These are phyloP conservation scores for Leucosporidium yakuticum DNA, from an alignment of 768 basidiomycete species.

Conservation along the genomic window DNA sequence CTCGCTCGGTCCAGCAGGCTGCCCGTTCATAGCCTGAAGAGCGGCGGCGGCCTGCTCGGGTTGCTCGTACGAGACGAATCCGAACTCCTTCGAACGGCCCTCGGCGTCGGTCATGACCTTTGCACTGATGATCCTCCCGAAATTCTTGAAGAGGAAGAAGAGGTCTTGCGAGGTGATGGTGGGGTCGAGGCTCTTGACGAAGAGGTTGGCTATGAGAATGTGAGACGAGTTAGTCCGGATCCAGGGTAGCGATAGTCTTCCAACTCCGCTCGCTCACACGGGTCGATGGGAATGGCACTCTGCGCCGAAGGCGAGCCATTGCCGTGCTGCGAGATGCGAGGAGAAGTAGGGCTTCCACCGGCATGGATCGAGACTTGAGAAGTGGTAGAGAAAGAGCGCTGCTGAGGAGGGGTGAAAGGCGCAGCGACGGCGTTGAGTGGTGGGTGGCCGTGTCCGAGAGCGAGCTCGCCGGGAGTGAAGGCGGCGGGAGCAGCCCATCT, in stretches of 20 bases:
- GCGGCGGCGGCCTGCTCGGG: slow-evolving; percentile 75
- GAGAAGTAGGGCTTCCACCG: no score
- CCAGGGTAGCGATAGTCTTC: neutral
- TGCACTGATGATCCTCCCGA: slow-evolving; percentile 86
- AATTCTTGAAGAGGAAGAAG: slow-evolving; percentile 67
- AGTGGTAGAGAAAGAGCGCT: slow-evolving; percentile 8
- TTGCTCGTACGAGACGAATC: slow-evolving; percentile 79
- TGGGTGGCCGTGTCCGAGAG: neutral
- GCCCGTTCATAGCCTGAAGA: slow-evolving; percentile 74
- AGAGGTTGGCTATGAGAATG: slow-evolving; percentile 52
- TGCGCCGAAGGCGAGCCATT: no score
- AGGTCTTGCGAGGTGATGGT: slow-evolving; percentile 78
- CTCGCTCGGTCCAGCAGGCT: slow-evolving; percentile 50
- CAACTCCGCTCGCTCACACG: slow-evolving; percentile 11
- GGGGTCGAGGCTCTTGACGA: slow-evolving; percentile 68
- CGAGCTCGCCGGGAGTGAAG: neutral
- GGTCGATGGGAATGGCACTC: slow-evolving; percentile 9
- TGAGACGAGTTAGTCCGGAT: slow-evolving; percentile 19
- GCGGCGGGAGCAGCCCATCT: neutral
- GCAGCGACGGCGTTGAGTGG: slow-evolving; percentile 20
- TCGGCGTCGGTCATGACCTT: slow-evolving; percentile 77
- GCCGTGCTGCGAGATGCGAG: no score
- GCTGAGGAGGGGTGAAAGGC: slow-evolving; percentile 3
- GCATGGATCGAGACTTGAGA: slow-evolving; percentile 45
- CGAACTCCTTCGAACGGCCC: slow-evolving; percentile 78